A percentile compares a stretch with the other conserved stretches of the same genome.
phyloP scores from a whole-genome alignment of 1,284 basidiomycete genomes.

The Microbotryum violaceum region DNA sequence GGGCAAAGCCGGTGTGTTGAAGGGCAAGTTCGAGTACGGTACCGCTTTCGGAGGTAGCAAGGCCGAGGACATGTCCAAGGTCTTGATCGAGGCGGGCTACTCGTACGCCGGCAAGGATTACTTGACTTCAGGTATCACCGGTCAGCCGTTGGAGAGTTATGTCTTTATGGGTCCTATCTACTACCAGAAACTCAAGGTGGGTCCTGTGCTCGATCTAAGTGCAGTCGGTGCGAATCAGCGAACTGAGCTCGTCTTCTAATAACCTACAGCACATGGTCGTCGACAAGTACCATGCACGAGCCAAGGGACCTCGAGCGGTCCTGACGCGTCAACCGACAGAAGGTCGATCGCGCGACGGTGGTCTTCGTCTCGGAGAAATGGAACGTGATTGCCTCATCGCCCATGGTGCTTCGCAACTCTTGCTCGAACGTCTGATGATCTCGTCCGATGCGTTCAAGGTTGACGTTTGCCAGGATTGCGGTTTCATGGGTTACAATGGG shows the following conservation, averaged over 20 bases:
- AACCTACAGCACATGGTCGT: slow-evolving; percentile 43
- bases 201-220: neutral
- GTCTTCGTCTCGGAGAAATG: slow-evolving; percentile 96
- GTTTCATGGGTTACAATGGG: slow-evolving; percentile 61
- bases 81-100: slow-evolving; percentile 91
- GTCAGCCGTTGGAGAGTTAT: slow-evolving; percentile 90
- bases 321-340: slow-evolving; percentile 97
- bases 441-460: slow-evolving; percentile 81
- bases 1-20: slow-evolving; percentile 86
- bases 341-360: slow-evolving; percentile 94
- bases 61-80: slow-evolving; percentile 97
- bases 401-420: slow-evolving; percentile 85
- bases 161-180: slow-evolving; percentile 94
- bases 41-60: slow-evolving; percentile 89
- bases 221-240: neutral
- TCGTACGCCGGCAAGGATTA: slow-evolving; percentile 97
- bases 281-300: slow-evolving; percentile 94
- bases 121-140: slow-evolving; percentile 95
- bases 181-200: slow-evolving; percentile 64
- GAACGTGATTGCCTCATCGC: slow-evolving; percentile 69
- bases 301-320: slow-evolving; percentile 90
- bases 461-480: slow-evolving; percentile 89
- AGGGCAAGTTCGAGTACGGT: slow-evolving; percentile 72
- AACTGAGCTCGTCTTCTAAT: neutral
- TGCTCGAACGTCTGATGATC: slow-evolving; percentile 96